Conservation (phyloP, 805 yeast species). For the Kurtzmaniella cleridarum region DNA sequence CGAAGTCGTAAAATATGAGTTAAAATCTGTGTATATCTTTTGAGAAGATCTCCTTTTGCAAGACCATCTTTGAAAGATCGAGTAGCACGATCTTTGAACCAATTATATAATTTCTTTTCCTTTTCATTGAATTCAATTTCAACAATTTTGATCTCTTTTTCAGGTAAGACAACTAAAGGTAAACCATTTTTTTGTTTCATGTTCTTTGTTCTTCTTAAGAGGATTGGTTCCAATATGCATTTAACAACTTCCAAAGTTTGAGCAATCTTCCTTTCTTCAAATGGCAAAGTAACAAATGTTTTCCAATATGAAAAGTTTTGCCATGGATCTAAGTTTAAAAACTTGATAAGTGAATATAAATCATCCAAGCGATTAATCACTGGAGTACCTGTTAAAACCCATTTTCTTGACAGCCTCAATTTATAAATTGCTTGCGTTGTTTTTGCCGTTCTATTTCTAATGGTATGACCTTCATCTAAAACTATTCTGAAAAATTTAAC, state of each 20-base stretch:
- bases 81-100: slow-evolving; percentile 64
- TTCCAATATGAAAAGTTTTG: slow-evolving; percentile 80
- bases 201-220: slow-evolving; percentile 78
- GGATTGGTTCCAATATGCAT: slow-evolving; percentile 75
- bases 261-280: slow-evolving; percentile 63
- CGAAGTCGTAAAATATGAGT: slow-evolving; percentile 79
- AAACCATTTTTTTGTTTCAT: slow-evolving; percentile 74
- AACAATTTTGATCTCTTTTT: slow-evolving; percentile 66
- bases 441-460: slow-evolving; percentile 71
- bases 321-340: slow-evolving; percentile 86
- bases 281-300: slow-evolving; percentile 76
- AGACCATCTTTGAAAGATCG: slow-evolving; percentile 54
- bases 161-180: slow-evolving; percentile 70
- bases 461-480: slow-evolving; percentile 87
- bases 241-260: slow-evolving; percentile 82
- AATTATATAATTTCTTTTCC: slow-evolving; percentile 63
- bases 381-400: slow-evolving; percentile 94
- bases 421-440: slow-evolving; percentile 75
- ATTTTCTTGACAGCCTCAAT: slow-evolving; percentile 57
- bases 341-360: slow-evolving; percentile 69
- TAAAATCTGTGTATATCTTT: slow-evolving; percentile 70
- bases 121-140: slow-evolving; percentile 58
- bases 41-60: slow-evolving; percentile 61
- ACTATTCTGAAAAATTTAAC: slow-evolving; percentile 72
- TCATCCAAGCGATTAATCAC: slow-evolving; percentile 86